phyloP scores from a whole-genome alignment of 352 stramenopile genomes.

The Phytophthora vignae region DNA sequence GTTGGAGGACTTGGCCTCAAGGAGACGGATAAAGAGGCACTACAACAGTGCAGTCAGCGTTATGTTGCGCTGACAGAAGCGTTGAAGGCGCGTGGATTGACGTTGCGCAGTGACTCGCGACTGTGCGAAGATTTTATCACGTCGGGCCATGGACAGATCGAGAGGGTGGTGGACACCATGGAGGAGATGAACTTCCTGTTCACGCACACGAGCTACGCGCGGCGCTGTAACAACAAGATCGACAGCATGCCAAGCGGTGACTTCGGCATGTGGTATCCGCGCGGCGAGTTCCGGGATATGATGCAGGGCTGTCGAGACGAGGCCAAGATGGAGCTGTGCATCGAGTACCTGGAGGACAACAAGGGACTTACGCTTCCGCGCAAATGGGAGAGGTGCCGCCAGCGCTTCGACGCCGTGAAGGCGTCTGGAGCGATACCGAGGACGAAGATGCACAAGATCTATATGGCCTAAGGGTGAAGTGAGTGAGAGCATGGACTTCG shows the following conservation, averaged over 20 bases:
- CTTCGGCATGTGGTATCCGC: slow-evolving; percentile 18
- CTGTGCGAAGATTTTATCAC: slow-evolving; percentile 14
- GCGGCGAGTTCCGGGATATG: slow-evolving; percentile 18
- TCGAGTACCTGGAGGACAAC: slow-evolving; percentile 18
- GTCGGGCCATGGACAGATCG: neutral
- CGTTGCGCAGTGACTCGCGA: slow-evolving; percentile 21
- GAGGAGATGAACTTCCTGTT: slow-evolving; percentile 40
- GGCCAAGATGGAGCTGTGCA: slow-evolving; percentile 21
- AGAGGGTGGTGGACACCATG: slow-evolving; percentile 27
- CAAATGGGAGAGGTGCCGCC: slow-evolving; percentile 25
- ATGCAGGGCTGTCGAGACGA: slow-evolving; percentile 28
- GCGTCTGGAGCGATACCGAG: neutral
- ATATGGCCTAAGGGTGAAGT: neutral
- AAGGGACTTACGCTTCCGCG: slow-evolving; percentile 19
- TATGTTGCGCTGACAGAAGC: slow-evolving; percentile 6
- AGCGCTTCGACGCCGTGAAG: slow-evolving; percentile 5
- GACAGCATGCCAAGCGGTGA: neutral
- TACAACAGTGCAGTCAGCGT: slow-evolving; percentile 13
- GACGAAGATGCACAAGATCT: slow-evolving; percentile 2
- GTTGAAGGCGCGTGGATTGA: slow-evolving; percentile 4
- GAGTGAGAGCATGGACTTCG: neutral
- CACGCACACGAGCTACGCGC: slow-evolving; percentile 21
- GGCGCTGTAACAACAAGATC: slow-evolving; percentile 13
- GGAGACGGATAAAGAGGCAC: neutral
- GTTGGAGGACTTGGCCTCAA: slow-evolving; percentile 1